Conservation (phyloP, 345 rosid genomes). For the Brassica nigra region DNA sequence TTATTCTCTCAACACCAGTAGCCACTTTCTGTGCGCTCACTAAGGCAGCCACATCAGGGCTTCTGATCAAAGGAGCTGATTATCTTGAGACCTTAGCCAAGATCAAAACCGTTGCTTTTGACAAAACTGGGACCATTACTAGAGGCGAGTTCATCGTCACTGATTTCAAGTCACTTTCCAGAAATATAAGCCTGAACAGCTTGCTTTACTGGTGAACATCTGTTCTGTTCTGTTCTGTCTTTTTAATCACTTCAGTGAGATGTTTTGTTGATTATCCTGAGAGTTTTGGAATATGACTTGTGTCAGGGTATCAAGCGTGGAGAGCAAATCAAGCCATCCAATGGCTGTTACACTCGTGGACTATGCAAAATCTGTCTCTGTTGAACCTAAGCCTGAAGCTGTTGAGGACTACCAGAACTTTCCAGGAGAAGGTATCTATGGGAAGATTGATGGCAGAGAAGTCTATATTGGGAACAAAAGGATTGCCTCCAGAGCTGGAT, state of each 20-base stretch:
- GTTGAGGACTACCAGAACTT: constrained; percentile 69
- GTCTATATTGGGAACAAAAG: constrained; percentile 76
- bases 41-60: constrained; percentile 79
- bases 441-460: constrained; percentile 66
- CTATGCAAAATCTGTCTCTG: constrained; percentile 57
- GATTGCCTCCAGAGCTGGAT: constrained; percentile 64
- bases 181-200: constrained; percentile 44
- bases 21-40: constrained; percentile 91
- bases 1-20: constrained; percentile 89
- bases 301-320: constrained; percentile 84
- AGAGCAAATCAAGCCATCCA: constrained; percentile 93
- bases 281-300: not conserved
- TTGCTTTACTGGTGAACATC: constrained; percentile 69
- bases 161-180: constrained; percentile 52
- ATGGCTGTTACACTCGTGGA: constrained; percentile 78
- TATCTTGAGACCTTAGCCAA: constrained; percentile 75
- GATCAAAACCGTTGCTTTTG: constrained; percentile 71
- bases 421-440: constrained; percentile 90
- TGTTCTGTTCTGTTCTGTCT: not conserved
- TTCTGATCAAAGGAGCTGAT: constrained; percentile 85
- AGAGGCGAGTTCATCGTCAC: constrained; percentile 79
- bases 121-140: constrained; percentile 92
- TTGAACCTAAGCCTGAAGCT: constrained; percentile 72
- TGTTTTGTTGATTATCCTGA: not conserved
- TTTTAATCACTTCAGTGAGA: not conserved